Evolutionary conservation across 2,329 filamentous ascomycete genomes (phyloP), one percentile per base, ranked within the genome.

Genomic region (Colletotrichum coccodes): DNA sequence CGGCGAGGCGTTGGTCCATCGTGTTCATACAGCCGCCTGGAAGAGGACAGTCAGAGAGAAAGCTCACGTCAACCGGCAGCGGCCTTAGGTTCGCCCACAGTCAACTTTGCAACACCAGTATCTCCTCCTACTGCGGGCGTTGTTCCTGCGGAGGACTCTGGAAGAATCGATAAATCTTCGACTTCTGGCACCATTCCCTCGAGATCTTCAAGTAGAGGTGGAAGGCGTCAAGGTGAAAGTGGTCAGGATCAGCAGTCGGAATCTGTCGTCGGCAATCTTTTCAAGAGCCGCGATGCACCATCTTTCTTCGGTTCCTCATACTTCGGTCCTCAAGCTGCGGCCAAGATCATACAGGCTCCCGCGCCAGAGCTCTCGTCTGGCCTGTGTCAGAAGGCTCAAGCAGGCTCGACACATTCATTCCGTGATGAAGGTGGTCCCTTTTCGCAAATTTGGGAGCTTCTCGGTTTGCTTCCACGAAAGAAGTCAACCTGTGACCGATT

Each of bases 391-490:
- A 71, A 75, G 61, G 47, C 66, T 30, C 56, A 72, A 16, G 68
- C 70, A 3, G 65, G 72, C 28, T 65, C 65, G 21, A 68, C 65
- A 18, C 65, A 68, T 2, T 60, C 54, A 0, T 68, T 68, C 54
- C 54, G 65, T 1, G 61, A 68, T 6, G 73, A 73, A 5, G 71
- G 71, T n/a, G 70, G 72, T 0, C 72, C 73, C 0, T 74, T 74
- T 36, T 80, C 78, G 3, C 80, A 81, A 47, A 78, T 81, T 14
- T 83, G 81, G 81, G 81, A 83, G 53, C 71, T 83, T 1, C 72
- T 82, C 5, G 81, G 81, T 0, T 68, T 78, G 1, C 68, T 83
- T 7, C 81, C 81, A 2, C 76, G 80, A 1, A 77, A 77, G 36
- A 81, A 80, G 68, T 71, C 76, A 1, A 77, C 76, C 0, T 80